Base-by-base conservation (phyloP, 345 rosid genomes). In the Brassica cretica region DNA sequence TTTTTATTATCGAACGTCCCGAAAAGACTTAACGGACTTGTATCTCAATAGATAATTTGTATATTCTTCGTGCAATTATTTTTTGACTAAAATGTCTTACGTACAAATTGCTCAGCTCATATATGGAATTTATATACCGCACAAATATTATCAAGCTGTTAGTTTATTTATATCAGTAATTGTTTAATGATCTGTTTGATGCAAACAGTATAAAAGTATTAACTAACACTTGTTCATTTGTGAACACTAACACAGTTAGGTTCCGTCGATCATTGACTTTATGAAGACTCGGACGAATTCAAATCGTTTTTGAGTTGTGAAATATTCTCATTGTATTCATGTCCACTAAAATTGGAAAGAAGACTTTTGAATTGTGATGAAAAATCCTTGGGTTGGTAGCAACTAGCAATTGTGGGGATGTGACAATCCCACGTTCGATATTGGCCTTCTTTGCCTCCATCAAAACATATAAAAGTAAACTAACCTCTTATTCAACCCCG, bases 351-450 rank as follows among this genome's bases (percentile, higher is more conserved):
- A 19, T 29, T 29, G 8, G 39, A 15, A 62, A 76, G 18, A 61
- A 61, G 49, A 59, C 46, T 60, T 21, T 6, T 49, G 37, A 33
- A 37, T 16, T 39, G n/a, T 39, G 72, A 56, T 27, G 72, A 58
- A 77, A 65, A 56, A 58, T 71, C 72, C 0, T 2, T 71, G 32
- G 33, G 24, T 70, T 29, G 72, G 76, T 78, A 65, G 33, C 75
- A 63, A 77, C 71, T 64, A 71, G 66, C 72, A 71, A 65, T 56
- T 71, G 35, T 56, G 44, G 59, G 60, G 62, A 55, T 56, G 81
- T 41, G 66, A 77, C 44, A 70, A 53, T 51, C 44, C 55, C 70
- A 70, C 75, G 80, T 69, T 76, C 64, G n/a, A 69, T 32, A 62
- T 24, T 69, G 19, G 11, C 35, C 63, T 60, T 33, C 49, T 58